These are phyloP conservation scores for Acanthamoeba lenticulata DNA, from an alignment of 208 protist species.

Conservation along the genomic window DNA sequence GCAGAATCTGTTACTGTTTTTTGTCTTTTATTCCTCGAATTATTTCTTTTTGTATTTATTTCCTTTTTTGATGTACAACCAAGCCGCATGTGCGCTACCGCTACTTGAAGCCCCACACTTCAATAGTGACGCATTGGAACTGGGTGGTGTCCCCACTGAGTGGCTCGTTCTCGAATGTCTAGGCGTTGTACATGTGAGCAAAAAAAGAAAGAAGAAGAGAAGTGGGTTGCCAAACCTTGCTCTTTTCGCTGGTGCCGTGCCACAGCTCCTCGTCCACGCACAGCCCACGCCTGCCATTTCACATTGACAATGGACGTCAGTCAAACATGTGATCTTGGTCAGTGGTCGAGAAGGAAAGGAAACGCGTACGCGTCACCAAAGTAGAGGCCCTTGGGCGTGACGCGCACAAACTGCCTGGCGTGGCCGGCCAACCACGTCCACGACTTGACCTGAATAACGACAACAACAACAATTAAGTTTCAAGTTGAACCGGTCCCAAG, in stretches of 20 bases:
- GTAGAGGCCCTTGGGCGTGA: background rate
- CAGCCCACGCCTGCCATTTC: background rate
- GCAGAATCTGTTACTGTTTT: background rate
- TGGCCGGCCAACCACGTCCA: background rate
- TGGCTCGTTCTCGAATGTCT: constrained; percentile 15
- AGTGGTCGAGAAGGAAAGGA: background rate
- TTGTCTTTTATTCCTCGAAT: background rate
- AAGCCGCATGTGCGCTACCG: too few relatives aligned
- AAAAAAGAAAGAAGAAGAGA: too few relatives aligned
- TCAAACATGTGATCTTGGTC: background rate
- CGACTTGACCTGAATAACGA: background rate
- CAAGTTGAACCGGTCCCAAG: background rate
- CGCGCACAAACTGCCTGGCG: background rate
- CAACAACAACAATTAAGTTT: too few relatives aligned
- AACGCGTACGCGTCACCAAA: background rate
- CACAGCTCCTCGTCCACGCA: constrained; percentile 12
- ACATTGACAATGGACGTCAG: background rate
- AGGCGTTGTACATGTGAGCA: too few relatives aligned
- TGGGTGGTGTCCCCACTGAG: background rate
- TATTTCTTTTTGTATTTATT: too few relatives aligned
- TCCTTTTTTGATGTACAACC: too few relatives aligned
- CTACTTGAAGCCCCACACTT: constrained; percentile 21
- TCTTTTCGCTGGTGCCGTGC: background rate
- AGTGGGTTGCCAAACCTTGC: background rate
- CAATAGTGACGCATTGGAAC: background rate